Percentiles rank a stretch among this genome's conserved stretches.
Evolutionary conservation across 2,329 filamentous ascomycete species (phyloP).

Genomic region (Phaeosphaeriaceae sp.): DNA sequence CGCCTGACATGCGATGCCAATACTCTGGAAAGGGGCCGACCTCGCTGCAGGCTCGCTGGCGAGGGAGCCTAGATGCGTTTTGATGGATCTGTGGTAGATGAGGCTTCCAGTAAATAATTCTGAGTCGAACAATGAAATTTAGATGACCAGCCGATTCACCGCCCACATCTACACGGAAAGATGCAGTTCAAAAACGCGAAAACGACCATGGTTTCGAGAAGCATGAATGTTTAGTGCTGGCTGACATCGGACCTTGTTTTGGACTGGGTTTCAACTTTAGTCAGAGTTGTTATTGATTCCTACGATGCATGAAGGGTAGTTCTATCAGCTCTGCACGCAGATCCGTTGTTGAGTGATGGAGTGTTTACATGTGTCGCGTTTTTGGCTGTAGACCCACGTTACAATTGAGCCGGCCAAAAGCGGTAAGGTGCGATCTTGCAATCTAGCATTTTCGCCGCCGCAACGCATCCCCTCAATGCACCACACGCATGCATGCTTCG

Average conservation of each 20-base stretch:
- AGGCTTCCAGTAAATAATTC: not conserved
- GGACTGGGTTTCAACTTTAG: too few relatives aligned
- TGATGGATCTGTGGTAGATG: not conserved
- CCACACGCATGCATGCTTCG: constrained; percentile 33
- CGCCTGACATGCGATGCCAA: constrained; percentile 32
- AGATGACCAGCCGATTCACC: not conserved
- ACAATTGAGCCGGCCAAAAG: not conserved
- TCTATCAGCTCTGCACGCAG: not conserved
- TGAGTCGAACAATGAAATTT: not conserved
- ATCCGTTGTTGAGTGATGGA: not conserved
- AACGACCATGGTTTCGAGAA: not conserved
- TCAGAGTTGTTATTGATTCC: too few relatives aligned
- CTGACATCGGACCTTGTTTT: too few relatives aligned
- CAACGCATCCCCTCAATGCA: not conserved
- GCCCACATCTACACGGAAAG: not conserved
- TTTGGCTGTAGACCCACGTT: not conserved
- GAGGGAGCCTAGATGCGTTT: not conserved
- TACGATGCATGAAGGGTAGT: not conserved
- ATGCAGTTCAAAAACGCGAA: not conserved
- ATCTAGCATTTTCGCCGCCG: not conserved
- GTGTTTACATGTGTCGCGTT: not conserved
- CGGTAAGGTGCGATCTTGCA: not conserved
- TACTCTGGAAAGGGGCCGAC: constrained; percentile 31
- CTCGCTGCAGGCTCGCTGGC: constrained; percentile 17
- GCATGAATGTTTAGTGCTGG: too few relatives aligned